phyloP scores from a whole-genome alignment of 805 yeast species.

The Zygosaccharomyces siamensis region DNA sequence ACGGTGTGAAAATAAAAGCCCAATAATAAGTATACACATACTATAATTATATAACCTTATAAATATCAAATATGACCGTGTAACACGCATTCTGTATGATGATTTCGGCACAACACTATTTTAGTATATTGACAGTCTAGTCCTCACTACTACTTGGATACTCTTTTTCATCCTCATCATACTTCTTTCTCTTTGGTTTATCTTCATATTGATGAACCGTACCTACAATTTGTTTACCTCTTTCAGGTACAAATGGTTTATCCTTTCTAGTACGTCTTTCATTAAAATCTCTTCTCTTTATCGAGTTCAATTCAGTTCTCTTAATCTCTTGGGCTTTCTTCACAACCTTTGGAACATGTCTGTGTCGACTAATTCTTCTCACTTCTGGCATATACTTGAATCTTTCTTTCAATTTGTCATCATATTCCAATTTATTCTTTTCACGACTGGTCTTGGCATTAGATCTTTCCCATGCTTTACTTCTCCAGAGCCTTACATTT shows the following conservation, averaged over 20 bases:
- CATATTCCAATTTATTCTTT: conserved; percentile 82
- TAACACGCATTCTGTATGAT: not conserved
- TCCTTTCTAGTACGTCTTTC: conserved; percentile 71
- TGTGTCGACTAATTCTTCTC: conserved; percentile 80
- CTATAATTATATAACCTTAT: conserved; percentile 6
- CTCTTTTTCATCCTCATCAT: conserved; percentile 3
- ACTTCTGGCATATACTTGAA: conserved; percentile 96
- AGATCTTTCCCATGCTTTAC: conserved; percentile 79
- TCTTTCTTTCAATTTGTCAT: conserved; percentile 84
- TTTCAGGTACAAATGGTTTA: conserved; percentile 59
- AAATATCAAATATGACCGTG: conserved; percentile 8
- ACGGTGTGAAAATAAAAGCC: not conserved
- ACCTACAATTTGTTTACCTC: conserved; percentile 83
- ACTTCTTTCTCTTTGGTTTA: conserved; percentile 15
- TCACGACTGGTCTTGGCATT: conserved; percentile 75
- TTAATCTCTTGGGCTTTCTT: conserved; percentile 90
- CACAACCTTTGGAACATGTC: conserved; percentile 83
- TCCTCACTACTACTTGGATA: conserved; percentile 10
- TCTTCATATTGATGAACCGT: conserved; percentile 58
- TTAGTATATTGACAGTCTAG: not conserved
- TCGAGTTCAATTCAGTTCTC: conserved; percentile 60
- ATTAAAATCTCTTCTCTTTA: conserved; percentile 79
- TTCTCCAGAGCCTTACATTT: conserved; percentile 89
- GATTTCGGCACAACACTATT: not conserved
- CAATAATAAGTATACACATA: conserved; percentile 7